Conservation (phyloP, 352 stramenopile species). For the Pythium folliculosum region DNA sequence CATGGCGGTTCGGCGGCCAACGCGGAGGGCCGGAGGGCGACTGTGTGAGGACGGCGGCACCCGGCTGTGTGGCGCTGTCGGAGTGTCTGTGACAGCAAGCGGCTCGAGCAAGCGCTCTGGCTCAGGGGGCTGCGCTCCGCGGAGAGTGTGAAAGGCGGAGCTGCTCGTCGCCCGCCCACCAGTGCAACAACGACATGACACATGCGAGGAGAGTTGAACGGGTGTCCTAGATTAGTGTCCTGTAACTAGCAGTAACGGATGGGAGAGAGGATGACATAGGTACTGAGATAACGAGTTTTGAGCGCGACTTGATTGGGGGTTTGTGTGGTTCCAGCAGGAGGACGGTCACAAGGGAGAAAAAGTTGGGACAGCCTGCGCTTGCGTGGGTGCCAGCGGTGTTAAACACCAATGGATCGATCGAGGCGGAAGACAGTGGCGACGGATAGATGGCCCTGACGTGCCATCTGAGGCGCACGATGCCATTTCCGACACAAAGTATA, state of each 20-base stretch:
- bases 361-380: not conserved
- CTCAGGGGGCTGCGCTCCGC: not conserved
- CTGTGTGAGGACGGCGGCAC: not conserved
- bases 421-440: too few species aligned
- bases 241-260: not conserved
- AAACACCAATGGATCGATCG: too few species aligned
- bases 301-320: not conserved
- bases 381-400: too few species aligned
- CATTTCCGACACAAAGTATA: too few species aligned
- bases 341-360: not conserved
- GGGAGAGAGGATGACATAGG: not conserved
- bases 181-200: slow-evolving; percentile 27
- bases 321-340: not conserved
- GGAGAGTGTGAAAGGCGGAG: not conserved
- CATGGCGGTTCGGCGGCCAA: slow-evolving; percentile 26
- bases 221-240: slow-evolving; percentile 20
- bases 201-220: slow-evolving; percentile 8
- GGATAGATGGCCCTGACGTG: too few species aligned
- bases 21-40: not conserved
- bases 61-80: too few species aligned
- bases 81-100: not conserved
- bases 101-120: not conserved
- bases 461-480: too few species aligned
- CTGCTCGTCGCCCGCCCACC: slow-evolving; percentile 5
- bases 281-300: not conserved